Conservation (phyloP, 1,139 yeast genomes). For the Wickerhamomyces sp. region DNA sequence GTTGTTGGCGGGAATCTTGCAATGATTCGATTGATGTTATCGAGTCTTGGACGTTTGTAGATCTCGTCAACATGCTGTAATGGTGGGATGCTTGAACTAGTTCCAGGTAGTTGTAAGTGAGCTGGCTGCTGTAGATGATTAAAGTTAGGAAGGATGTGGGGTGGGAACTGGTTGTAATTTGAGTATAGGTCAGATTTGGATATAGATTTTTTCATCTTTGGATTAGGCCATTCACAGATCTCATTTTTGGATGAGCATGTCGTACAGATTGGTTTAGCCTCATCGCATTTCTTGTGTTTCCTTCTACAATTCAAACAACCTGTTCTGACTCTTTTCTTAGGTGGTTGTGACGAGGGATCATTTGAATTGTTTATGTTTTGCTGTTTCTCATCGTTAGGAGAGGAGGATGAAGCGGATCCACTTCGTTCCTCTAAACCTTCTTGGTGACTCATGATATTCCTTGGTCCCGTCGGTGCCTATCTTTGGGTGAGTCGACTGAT, state of each 20-base stretch:
- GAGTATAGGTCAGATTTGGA: conserved; percentile 2
- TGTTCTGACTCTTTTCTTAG: conserved; percentile 21
- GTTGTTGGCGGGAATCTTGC: neutral
- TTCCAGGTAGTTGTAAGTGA: neutral
- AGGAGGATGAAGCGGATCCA: too few species aligned
- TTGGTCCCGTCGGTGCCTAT: too few species aligned
- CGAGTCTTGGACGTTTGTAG: neutral
- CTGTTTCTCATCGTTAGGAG: too few species aligned
- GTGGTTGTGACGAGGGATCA: neutral
- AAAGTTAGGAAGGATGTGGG: neutral
- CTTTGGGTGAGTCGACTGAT: too few species aligned
- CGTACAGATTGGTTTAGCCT: conserved; percentile 24
- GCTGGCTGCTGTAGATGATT: neutral
- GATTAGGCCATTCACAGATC: conserved; percentile 43
- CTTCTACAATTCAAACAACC: conserved; percentile 25
- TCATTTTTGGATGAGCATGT: conserved; percentile 39
- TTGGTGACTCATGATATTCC: too few species aligned
- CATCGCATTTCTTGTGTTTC: conserved; percentile 26
- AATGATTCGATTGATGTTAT: neutral
- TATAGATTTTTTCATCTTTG: conserved; percentile 10
- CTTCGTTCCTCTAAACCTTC: too few species aligned
- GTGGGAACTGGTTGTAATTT: neutral
- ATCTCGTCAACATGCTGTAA: too few species aligned
- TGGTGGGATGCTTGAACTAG: neutral
- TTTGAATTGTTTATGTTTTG: too few species aligned